phyloP scores from a whole-genome alignment of 805 yeast species.

The Monosporozyma yasuniensis region DNA sequence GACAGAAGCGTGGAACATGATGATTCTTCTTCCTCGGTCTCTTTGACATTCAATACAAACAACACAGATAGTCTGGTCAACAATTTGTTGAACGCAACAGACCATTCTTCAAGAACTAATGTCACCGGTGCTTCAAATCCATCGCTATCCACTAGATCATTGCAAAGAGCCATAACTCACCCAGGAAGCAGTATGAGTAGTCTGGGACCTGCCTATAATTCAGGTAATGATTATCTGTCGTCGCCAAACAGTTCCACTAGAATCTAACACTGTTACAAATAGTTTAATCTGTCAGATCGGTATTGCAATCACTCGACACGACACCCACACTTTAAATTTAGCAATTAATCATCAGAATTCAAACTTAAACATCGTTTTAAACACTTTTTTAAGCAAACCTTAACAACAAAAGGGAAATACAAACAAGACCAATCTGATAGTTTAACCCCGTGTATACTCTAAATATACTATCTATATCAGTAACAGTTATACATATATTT shows the following conservation, averaged over 20 bases:
- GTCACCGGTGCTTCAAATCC: neutral
- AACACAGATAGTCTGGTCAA: neutral
- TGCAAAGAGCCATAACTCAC: neutral
- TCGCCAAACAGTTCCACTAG: neutral
- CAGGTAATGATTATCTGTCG: neutral
- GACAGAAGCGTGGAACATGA: neutral
- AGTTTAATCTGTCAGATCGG: neutral
- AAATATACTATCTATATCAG: neutral
- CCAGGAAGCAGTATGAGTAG: neutral
- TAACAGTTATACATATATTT: neutral
- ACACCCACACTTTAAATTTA: neutral
- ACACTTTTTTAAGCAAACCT: neutral
- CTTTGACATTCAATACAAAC: neutral
- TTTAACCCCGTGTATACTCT: neutral
- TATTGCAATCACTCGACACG: neutral
- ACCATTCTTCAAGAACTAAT: neutral
- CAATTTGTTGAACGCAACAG: neutral
- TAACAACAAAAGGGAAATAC: neutral
- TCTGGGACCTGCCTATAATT: neutral
- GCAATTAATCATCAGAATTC: constrained; percentile 1
- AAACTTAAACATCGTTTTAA: neutral
- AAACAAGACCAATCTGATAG: neutral
- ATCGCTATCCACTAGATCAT: neutral
- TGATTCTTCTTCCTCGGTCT: neutral
- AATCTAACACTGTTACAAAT: neutral